Evolutionary conservation across 2,329 filamentous ascomycete species (phyloP).

Genomic region (Verruconis gallopava): DNA sequence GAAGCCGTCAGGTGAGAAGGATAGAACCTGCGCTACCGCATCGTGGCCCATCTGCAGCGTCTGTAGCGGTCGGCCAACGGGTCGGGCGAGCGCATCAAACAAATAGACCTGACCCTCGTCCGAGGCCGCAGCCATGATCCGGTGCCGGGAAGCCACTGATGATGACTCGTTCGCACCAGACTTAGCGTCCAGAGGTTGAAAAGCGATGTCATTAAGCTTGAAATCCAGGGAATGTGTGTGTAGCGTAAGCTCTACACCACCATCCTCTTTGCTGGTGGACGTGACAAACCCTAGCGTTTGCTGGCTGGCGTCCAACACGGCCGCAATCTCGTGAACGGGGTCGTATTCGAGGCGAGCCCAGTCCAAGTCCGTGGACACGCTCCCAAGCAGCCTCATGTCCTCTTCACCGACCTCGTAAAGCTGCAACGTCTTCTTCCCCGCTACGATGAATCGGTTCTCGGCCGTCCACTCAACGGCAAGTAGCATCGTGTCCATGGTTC

Average conservation of each 20-base stretch:
- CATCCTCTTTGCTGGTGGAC: background rate
- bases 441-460: constrained; percentile 30
- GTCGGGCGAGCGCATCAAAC: constrained; percentile 23
- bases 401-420: constrained; percentile 22
- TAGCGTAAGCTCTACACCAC: constrained; percentile 17
- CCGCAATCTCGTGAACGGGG: constrained; percentile 26
- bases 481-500: constrained; percentile 16
- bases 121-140: constrained; percentile 28
- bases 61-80: constrained; percentile 11
- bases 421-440: constrained; percentile 27
- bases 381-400: constrained; percentile 3
- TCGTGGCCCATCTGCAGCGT: constrained; percentile 15
- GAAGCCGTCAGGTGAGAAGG: constrained; percentile 31
- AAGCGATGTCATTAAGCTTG: constrained; percentile 27
- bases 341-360: constrained; percentile 24
- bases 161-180: background rate
- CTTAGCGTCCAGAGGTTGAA: constrained; percentile 20
- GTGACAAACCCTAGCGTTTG: constrained; percentile 12
- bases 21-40: constrained; percentile 15
- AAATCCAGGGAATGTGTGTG: constrained; percentile 9
- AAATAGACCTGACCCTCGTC: constrained; percentile 27
- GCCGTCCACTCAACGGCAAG: constrained; percentile 33
- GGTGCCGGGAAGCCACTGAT: constrained; percentile 8
- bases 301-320: constrained; percentile 20
- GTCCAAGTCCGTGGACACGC: constrained; percentile 14